A percentile compares a stretch with the other conserved stretches of the same genome.
Conservation (phyloP, 2,329 filamentous ascomycete species). For the Colletotrichum melonis region DNA sequence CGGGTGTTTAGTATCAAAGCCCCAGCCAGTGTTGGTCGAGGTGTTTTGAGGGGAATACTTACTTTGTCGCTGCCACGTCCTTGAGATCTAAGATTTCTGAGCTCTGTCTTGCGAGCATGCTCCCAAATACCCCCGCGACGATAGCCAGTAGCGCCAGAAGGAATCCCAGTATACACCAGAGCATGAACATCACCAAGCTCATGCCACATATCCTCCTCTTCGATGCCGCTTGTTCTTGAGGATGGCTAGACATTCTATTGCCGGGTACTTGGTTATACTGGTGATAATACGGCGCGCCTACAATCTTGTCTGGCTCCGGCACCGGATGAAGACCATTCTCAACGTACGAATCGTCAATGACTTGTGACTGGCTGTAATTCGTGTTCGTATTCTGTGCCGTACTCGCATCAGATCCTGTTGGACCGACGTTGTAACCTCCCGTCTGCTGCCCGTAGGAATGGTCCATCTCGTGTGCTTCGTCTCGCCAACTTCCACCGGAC, state of each 20-base stretch:
- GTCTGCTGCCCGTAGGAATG: neutral
- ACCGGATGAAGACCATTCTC: slow-evolving; percentile 25
- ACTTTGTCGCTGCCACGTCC: neutral
- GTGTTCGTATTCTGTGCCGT: neutral
- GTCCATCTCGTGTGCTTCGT: neutral
- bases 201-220: slow-evolving; percentile 20
- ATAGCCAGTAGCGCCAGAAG: neutral
- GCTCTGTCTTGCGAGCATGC: slow-evolving; percentile 16
- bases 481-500: neutral
- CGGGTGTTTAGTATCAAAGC: neutral
- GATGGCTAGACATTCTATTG: neutral
- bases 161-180: slow-evolving; percentile 11
- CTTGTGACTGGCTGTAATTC: neutral
- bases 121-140: slow-evolving; percentile 8
- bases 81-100: slow-evolving; percentile 10
- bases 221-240: neutral
- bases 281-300: neutral
- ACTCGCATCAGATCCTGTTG: neutral
- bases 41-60: neutral
- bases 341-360: neutral
- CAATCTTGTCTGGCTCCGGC: slow-evolving; percentile 10
- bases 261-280: neutral
- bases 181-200: neutral
- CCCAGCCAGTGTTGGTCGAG: no score
- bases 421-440: neutral